Evolutionary conservation across 306 rosid genomes (phyloP), one percentile per base, ranked within the genome.

Genomic region (Glycyrrhiza uralensis): DNA sequence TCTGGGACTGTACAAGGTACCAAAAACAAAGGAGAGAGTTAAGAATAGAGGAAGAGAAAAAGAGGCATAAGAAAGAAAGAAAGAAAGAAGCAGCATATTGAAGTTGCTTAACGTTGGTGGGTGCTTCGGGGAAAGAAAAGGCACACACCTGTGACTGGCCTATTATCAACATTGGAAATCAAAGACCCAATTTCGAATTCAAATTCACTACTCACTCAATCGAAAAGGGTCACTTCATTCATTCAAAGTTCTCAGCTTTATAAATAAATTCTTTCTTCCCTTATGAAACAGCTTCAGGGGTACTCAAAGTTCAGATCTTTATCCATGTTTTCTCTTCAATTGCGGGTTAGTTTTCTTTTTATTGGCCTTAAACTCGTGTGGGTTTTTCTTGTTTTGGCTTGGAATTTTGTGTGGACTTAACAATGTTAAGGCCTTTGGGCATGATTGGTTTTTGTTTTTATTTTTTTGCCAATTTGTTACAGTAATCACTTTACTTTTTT

Each of bases 271-370:
- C 66, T 32, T 65, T 44, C 39, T 46, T 33, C 42, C 47, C 19
- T 17, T 33, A 44, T 57, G 58, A 38, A 19, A 69, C 19, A 69
- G 70, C 84, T 79, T 57, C 75, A 42, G 29, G 24, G 62, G 59
- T 55, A 60, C 22, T 22, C 51, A 75, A 79, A 76, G 76, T 49
- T 62, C 73, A 77, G 87, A 88, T 84, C 93, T 72, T 80, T 59
- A 59, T 15, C 73, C 66, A 38, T 57, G 2, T 66, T 52, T 69
- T 71, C 41, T 20, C 73, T 76, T 79, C 80, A 62, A 57, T 80
- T 67, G 20, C 82, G 65, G 85, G 90, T 85, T 74, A 67, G 88
- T 72, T 69, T 72, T 60, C 66, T 76, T 44, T n/a, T 57, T 18
- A 33, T 39, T 69, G 29, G 20, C 51, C 39, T 76, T 47, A 2